phyloP scores from a whole-genome alignment of 1,284 basidiomycete genomes.

The Ganoderma lucidum region DNA sequence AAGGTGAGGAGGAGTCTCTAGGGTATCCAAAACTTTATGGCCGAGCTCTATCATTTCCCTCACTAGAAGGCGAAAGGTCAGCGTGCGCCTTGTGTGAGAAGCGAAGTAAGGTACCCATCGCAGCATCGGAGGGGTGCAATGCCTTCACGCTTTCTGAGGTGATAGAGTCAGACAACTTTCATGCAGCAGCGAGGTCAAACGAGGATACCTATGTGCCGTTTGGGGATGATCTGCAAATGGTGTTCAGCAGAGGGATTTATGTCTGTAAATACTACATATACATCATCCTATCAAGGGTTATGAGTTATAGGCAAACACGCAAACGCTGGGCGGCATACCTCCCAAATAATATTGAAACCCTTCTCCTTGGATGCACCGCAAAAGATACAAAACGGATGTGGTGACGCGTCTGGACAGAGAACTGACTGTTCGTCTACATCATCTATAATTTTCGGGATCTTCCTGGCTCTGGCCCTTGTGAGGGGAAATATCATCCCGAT shows the following conservation, averaged over 20 bases:
- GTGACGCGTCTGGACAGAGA: constrained; percentile 14
- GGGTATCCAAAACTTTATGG: constrained; percentile 55
- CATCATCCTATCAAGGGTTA: constrained; percentile 54
- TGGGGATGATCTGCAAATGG: constrained; percentile 75
- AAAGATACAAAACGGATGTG: constrained; percentile 52
- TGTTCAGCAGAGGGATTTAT: constrained; percentile 64
- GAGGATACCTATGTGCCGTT: constrained; percentile 61
- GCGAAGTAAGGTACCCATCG: constrained; percentile 49
- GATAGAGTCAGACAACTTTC: neutral
- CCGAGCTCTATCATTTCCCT: constrained; percentile 70
- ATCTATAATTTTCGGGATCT: neutral
- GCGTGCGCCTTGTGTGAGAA: constrained; percentile 1
- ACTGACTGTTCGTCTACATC: constrained; percentile 27
- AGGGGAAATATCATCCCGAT: constrained; percentile 4
- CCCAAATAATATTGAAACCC: constrained; percentile 68
- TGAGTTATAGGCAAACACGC: neutral
- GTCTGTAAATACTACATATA: constrained; percentile 71
- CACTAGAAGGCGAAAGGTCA: constrained; percentile 49
- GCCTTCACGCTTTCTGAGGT: constrained; percentile 33
- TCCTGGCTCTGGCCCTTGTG: constrained; percentile 9
- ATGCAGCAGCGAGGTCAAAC: neutral
- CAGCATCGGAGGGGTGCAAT: constrained; percentile 48
- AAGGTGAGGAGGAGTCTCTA: constrained; percentile 47
- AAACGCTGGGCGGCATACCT: constrained; percentile 49
- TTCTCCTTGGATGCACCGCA: constrained; percentile 60